These are phyloP conservation scores for Penicillium sclerotiorum DNA, from an alignment of 2,329 filamentous ascomycete species.

Conservation along the genomic window DNA sequence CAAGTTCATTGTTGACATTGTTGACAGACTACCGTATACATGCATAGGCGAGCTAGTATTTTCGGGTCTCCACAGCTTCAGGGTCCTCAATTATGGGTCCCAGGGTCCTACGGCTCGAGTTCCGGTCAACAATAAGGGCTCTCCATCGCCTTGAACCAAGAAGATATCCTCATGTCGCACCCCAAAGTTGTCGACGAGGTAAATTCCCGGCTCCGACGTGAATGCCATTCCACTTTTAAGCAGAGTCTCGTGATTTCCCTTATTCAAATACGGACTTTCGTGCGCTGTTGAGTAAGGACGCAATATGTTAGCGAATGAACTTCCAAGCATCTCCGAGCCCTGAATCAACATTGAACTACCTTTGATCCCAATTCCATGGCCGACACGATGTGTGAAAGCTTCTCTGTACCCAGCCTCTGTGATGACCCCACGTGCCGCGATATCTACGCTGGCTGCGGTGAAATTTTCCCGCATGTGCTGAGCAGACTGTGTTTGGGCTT, in stretches of 20 bases:
- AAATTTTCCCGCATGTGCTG: conserved; percentile 53
- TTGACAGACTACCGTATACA: no score
- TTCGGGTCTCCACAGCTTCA: neutral
- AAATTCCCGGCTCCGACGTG: conserved; percentile 66
- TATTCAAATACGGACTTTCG: conserved; percentile 66
- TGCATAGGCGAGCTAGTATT: no score
- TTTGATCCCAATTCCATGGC: conserved; percentile 68
- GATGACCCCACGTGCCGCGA: conserved; percentile 62
- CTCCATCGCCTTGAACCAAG: conserved; percentile 56
- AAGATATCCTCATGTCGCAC: conserved; percentile 66
- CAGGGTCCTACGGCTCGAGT: conserved; percentile 56
- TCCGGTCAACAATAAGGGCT: conserved; percentile 60
- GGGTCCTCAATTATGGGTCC: conserved; percentile 49
- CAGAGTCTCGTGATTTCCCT: conserved; percentile 55
- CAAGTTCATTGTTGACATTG: no score
- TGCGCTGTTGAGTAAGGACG: conserved; percentile 43
- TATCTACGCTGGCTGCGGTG: conserved; percentile 63
- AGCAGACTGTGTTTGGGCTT: conserved; percentile 62
- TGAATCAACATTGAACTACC: no score
- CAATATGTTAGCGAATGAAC: neutral
- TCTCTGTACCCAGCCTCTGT: conserved; percentile 60
- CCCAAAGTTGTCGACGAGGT: conserved; percentile 62
- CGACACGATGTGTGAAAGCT: conserved; percentile 64
- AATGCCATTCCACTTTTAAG: conserved; percentile 64
- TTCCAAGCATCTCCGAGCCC: neutral